These are phyloP conservation scores for Acer saccharum DNA, from an alignment of 345 rosid species.

Conservation along the genomic window DNA sequence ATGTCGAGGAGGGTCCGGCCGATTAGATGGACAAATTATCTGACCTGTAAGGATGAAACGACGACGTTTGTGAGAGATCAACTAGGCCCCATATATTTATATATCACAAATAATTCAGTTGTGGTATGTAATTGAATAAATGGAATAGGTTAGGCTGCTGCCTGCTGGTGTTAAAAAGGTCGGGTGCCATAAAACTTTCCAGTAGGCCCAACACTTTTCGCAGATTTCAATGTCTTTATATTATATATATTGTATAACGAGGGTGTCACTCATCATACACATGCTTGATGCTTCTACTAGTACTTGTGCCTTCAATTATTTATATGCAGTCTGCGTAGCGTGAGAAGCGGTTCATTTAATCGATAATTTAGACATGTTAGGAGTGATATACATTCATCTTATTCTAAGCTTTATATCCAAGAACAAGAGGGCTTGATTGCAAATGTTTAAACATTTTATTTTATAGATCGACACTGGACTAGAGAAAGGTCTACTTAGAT, in stretches of 20 bases:
- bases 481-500: no score
- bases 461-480: no score
- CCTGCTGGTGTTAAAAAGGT: not conserved
- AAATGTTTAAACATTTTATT: no score
- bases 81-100: not conserved
- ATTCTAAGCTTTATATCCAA: no score
- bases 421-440: no score
- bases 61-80: not conserved
- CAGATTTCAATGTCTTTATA: not conserved
- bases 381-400: no score
- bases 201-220: not conserved
- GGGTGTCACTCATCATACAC: not conserved
- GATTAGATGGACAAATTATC: not conserved
- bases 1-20: not conserved
- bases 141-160: not conserved
- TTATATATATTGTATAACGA: not conserved
- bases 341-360: not conserved
- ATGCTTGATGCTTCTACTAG: not conserved
- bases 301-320: not conserved
- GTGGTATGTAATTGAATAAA: not conserved
- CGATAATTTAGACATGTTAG: no score
- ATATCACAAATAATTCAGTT: not conserved
- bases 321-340: not conserved
- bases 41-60: not conserved
- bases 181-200: no score